Evolutionary conservation across 2,329 filamentous ascomycete genomes (phyloP), one percentile per base, ranked within the genome.

Genomic region (Epichloe gansuensis): DNA sequence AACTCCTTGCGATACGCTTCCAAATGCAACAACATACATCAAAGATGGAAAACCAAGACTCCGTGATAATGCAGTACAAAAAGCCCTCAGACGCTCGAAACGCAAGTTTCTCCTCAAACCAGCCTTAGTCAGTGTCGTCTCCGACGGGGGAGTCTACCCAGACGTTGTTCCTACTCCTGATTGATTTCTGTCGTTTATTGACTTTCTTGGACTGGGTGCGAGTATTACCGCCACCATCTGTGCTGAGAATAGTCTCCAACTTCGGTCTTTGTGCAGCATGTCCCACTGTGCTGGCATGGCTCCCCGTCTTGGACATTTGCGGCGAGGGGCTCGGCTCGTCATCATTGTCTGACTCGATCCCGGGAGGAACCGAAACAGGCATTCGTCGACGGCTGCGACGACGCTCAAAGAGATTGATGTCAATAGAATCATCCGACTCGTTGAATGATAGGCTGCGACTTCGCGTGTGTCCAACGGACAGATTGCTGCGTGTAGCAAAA

Each of bases 171-270:
- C 59, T 67, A 47, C 55, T 59, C 51, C 61, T 65, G 5, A 58
- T 57, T 8, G 66, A 63, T 51, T 56, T 61, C 50, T 60, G 61
- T 41, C 61, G 62, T 51, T 60, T 68, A 9, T 57, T 64, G 15
- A 60, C 59, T 36, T 62, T 60, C 41, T 60, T 65, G 15, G 63
- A 64, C 47, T 59, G 55, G 47, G 61, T 58, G 23, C 61, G 60
- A 43, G 59, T 63, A 53, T 59, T 60, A 34, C 58, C 56, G 38
- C 57, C 57, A 25, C 63, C 62, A 40, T 71, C 66, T 17, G 68
- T 70, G 62, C 73, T 74, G 48, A 65, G 54, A 17, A 76, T 76
- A 9, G 74, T 76, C 53, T 72, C 68, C 38, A 76, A 63, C 58
- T 69, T 72, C 4, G 73, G 71, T 45, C 70, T 65, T 55, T 69